Conservation (phyloP, 345 rosid species). For the Sonneratia alba region DNA sequence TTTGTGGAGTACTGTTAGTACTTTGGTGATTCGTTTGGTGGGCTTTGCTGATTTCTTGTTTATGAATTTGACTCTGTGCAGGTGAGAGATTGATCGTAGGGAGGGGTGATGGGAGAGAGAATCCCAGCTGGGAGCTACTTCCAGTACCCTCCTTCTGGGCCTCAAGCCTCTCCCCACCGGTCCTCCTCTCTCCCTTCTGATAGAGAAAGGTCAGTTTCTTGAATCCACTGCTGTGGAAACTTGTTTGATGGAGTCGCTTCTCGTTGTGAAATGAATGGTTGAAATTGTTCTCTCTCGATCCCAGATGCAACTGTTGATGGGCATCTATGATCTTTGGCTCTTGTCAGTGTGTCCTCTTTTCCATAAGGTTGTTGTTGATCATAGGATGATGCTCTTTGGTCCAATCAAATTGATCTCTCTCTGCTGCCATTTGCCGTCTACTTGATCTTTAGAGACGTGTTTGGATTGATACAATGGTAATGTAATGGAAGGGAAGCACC, state of each 20-base stretch:
- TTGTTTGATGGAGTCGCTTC: neutral
- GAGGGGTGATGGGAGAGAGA: slow-evolving; percentile 68
- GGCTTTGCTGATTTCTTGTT: neutral
- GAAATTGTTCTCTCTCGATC: neutral
- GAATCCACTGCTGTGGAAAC: neutral
- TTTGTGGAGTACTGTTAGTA: neutral
- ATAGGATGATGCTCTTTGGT: neutral
- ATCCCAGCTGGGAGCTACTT: slow-evolving; percentile 78
- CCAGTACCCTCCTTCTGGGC: slow-evolving; percentile 71
- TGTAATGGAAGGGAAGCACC: neutral
- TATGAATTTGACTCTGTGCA: neutral
- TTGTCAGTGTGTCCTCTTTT: neutral
- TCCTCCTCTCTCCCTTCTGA: slow-evolving; percentile 54
- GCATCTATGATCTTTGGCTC: neutral
- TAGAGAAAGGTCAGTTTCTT: slow-evolving; percentile 56
- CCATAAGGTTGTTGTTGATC: neutral
- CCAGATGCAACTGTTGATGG: neutral
- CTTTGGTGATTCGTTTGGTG: neutral
- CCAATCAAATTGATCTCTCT: neutral
- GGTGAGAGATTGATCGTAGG: slow-evolving; percentile 13
- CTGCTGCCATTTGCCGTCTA: neutral
- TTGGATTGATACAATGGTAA: neutral
- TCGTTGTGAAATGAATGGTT: neutral
- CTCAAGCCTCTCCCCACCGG: slow-evolving; percentile 80
- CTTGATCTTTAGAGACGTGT: neutral